These are phyloP conservation scores for Sporodiniella umbellata DNA, from an alignment of 371 early-diverging fungal genomes.

Conservation along the genomic window DNA sequence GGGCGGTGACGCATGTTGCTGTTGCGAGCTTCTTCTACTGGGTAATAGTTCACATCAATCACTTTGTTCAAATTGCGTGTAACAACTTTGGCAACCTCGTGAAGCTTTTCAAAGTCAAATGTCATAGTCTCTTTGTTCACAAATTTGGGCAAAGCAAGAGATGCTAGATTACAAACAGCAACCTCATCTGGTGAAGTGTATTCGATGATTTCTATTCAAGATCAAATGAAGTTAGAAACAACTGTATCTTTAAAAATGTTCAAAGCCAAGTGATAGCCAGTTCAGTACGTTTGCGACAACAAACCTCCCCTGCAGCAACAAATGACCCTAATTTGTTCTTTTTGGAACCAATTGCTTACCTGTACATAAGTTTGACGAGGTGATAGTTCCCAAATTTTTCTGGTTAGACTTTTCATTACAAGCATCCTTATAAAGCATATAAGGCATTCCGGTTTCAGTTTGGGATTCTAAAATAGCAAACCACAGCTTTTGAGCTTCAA, in stretches of 20 bases:
- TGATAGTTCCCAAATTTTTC: conserved; percentile 96
- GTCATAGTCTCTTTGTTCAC: conserved; percentile 58
- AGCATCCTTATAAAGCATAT: conserved; percentile 96
- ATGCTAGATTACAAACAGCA: conserved; percentile 99
- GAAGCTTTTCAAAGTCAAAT: conserved; percentile 75
- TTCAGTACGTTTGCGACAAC: no score
- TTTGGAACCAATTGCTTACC: conserved; percentile 11
- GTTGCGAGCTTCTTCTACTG: conserved; percentile 84
- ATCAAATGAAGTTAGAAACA: neutral
- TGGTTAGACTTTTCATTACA: conserved; percentile 98
- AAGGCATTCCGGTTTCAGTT: conserved; percentile 99
- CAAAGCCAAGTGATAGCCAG: no score
- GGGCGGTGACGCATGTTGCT: conserved; percentile 98
- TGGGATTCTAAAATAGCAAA: conserved; percentile 97
- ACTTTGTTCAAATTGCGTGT: conserved; percentile 95
- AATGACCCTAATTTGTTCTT: no score
- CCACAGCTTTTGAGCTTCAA: conserved; percentile 99
- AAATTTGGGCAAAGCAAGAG: conserved; percentile 95
- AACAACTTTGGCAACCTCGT: conserved; percentile 75
- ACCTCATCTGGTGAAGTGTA: conserved; percentile 97
- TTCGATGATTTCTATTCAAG: conserved; percentile 85
- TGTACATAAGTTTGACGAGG: conserved; percentile 80
- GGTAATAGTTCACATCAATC: conserved; percentile 98
- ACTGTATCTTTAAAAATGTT: neutral
- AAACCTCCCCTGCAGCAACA: no score